Evolutionary conservation across 1,284 basidiomycete species (phyloP).

Genomic region (Sutorius eximius): DNA sequence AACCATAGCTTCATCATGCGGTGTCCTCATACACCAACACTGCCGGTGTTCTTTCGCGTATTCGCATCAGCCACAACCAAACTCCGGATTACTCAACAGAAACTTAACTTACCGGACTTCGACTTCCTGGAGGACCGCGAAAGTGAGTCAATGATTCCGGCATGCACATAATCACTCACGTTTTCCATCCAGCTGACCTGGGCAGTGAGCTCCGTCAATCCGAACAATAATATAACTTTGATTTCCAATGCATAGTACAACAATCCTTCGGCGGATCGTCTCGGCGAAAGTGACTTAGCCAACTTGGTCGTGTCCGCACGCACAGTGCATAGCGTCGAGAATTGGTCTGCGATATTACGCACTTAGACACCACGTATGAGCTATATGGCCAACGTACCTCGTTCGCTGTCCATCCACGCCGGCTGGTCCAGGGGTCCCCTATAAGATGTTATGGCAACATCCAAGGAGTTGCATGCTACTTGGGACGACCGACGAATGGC

Average conservation of each 20-base stretch:
- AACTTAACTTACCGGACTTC: constrained; percentile 31
- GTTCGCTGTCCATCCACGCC: constrained; percentile 27
- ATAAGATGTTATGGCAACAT: constrained; percentile 31
- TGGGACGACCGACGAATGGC: constrained; percentile 26
- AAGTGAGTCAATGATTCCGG: constrained; percentile 1
- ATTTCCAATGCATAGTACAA: constrained; percentile 38
- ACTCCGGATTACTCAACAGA: constrained; percentile 1
- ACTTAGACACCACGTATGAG: not conserved
- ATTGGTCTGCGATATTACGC: constrained; percentile 35
- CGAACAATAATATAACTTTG: constrained; percentile 44
- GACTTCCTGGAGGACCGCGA: constrained; percentile 16
- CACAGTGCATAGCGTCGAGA: constrained; percentile 39
- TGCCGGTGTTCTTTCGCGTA: constrained; percentile 36
- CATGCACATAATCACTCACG: constrained; percentile 26
- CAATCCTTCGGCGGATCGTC: constrained; percentile 16
- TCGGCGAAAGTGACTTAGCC: constrained; percentile 20
- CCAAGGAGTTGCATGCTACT: constrained; percentile 20
- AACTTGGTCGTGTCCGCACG: constrained; percentile 38
- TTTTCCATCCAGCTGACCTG: constrained; percentile 46
- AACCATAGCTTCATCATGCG: constrained; percentile 12
- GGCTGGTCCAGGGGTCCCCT: constrained; percentile 23
- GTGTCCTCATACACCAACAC: constrained; percentile 40
- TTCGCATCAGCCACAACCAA: not conserved
- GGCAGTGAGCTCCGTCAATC: constrained; percentile 47
- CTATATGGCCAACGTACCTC: constrained; percentile 8